Conservation (phyloP, 495 filamentous ascomycete genomes). For the Lophiotrema nucula region DNA sequence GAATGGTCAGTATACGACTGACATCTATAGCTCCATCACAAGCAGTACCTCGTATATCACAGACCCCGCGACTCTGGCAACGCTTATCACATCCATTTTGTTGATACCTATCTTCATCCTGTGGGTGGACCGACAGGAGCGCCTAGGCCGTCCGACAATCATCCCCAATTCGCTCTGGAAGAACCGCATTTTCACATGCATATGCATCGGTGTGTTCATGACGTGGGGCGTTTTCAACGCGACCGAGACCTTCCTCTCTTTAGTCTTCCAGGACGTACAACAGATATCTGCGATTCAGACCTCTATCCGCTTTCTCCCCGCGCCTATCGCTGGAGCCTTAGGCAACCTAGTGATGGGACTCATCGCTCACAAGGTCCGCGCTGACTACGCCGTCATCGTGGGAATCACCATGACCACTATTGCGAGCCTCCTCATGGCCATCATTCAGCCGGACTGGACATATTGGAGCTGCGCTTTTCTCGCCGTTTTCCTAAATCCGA, state of each 20-base stretch:
- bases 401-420: slow-evolving; percentile 48
- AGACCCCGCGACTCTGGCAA: slow-evolving; percentile 38
- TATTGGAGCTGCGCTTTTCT: slow-evolving; percentile 62
- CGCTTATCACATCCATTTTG: slow-evolving; percentile 44
- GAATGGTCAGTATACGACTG: background rate
- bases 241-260: slow-evolving; percentile 49
- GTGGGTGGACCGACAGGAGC: slow-evolving; percentile 49
- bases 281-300: slow-evolving; percentile 42
- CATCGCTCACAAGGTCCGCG: slow-evolving; percentile 54
- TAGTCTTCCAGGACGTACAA: slow-evolving; percentile 57
- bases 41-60: slow-evolving; percentile 40
- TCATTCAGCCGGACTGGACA: slow-evolving; percentile 44
- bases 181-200: slow-evolving; percentile 48
- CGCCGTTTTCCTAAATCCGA: slow-evolving; percentile 50
- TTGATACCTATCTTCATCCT: slow-evolving; percentile 48
- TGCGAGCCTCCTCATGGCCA: slow-evolving; percentile 56
- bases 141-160: slow-evolving; percentile 42
- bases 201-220: slow-evolving; percentile 55
- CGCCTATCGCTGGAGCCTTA: slow-evolving; percentile 51
- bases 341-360: slow-evolving; percentile 57
- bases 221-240: slow-evolving; percentile 53
- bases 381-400: slow-evolving; percentile 49
- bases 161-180: slow-evolving; percentile 56
- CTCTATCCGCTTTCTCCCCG: slow-evolving; percentile 56
- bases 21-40: slow-evolving; percentile 40